phyloP scores from a whole-genome alignment of 176 grass and related monocot species.

The Panicum miliaceum region DNA sequence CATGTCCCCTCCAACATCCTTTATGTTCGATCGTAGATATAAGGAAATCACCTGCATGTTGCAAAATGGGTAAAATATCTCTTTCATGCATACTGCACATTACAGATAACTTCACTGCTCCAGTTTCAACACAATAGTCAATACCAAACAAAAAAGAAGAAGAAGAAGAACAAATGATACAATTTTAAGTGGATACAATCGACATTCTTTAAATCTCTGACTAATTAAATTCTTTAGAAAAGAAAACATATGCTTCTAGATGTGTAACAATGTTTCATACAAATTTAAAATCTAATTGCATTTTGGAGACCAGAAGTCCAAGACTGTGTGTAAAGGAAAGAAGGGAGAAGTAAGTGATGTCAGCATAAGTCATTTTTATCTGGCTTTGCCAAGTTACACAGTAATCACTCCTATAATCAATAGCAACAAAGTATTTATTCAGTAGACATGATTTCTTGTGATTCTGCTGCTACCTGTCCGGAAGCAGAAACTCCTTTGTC shows the following conservation, averaged over 20 bases:
- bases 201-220: background rate
- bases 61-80: constrained; percentile 8
- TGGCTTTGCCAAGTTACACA: background rate
- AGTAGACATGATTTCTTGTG: constrained; percentile 20
- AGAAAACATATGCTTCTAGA: background rate
- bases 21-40: constrained; percentile 81
- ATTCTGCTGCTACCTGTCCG: constrained; percentile 72
- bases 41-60: constrained; percentile 87
- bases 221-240: constrained; percentile 10
- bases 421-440: background rate
- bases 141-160: constrained; percentile 21
- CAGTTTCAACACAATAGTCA: background rate
- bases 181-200: background rate
- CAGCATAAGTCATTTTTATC: constrained; percentile 1
- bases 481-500: constrained; percentile 93
- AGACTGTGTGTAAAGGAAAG: background rate
- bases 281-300: background rate
- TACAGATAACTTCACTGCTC: background rate
- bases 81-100: background rate
- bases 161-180: background rate
- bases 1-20: constrained; percentile 42
- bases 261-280: background rate
- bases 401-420: constrained; percentile 5
- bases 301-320: background rate
- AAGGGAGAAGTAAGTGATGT: background rate